Evolutionary conservation across 805 yeast genomes (phyloP).

Genomic region (Candida germanica): DNA sequence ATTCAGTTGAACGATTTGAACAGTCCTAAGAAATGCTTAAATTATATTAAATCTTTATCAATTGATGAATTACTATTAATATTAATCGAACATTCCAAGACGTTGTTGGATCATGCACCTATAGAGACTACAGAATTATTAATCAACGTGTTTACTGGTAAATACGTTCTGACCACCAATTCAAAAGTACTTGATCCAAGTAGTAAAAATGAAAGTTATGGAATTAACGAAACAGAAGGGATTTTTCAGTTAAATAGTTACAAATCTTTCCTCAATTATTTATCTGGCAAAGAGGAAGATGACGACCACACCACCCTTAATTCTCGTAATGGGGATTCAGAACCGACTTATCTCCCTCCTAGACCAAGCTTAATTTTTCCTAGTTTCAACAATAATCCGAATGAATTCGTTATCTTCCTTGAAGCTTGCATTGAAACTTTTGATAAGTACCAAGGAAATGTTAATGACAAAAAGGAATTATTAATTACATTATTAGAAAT

Average conservation of each 20-base stretch:
- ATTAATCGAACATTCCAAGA: constrained; percentile 62
- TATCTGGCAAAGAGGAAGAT: constrained; percentile 19
- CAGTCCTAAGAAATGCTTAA: constrained; percentile 42
- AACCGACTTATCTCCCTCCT: constrained; percentile 86
- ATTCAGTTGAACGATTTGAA: constrained; percentile 66
- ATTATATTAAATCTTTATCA: constrained; percentile 62
- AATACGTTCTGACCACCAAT: constrained; percentile 48
- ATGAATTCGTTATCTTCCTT: constrained; percentile 84
- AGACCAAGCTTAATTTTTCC: constrained; percentile 83
- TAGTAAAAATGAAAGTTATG: constrained; percentile 7
- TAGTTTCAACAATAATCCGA: constrained; percentile 79
- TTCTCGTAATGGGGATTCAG: constrained; percentile 10
- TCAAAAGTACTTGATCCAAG: constrained; percentile 11
- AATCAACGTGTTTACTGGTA: constrained; percentile 87
- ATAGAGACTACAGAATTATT: constrained; percentile 77
- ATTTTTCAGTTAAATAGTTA: constrained; percentile 30
- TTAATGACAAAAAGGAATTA: constrained; percentile 68
- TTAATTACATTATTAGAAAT: constrained; percentile 78
- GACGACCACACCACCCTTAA: constrained; percentile 13
- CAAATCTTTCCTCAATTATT: constrained; percentile 28
- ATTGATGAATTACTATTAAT: constrained; percentile 77
- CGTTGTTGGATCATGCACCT: constrained; percentile 64
- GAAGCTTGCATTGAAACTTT: constrained; percentile 87
- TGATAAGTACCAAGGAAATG: constrained; percentile 68
- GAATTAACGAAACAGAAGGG: not conserved